Evolutionary conservation across 352 stramenopile species (phyloP).

Genomic region (Phytopythium ostracodes): DNA sequence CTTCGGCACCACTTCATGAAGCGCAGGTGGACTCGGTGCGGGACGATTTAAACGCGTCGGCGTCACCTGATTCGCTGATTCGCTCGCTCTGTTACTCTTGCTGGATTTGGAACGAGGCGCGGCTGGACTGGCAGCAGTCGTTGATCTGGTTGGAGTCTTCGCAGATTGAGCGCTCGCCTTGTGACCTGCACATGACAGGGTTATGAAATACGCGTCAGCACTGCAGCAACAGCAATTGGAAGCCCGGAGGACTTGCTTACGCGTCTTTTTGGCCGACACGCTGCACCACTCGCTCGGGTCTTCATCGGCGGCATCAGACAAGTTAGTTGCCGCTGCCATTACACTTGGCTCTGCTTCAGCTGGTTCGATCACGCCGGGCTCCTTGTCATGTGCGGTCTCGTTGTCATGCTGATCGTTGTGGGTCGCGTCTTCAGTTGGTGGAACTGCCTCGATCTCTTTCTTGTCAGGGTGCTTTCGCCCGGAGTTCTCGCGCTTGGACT

Average conservation of each 20-base stretch:
- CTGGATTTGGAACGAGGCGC: background rate
- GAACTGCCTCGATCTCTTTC: background rate
- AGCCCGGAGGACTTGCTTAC: background rate
- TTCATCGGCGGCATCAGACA: background rate
- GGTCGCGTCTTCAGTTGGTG: background rate
- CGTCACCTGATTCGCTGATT: background rate
- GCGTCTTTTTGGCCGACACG: background rate
- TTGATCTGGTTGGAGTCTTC: background rate
- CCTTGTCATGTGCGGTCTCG: background rate
- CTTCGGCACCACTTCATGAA: background rate
- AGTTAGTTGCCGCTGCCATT: background rate
- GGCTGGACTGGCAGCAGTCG: background rate
- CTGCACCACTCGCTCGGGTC: slow-evolving; percentile 3
- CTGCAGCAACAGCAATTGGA: background rate
- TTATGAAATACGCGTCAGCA: background rate
- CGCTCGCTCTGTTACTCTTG: background rate
- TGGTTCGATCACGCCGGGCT: background rate
- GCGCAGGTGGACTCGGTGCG: background rate
- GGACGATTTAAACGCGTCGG: background rate
- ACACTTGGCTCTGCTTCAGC: background rate
- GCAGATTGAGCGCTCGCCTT: background rate
- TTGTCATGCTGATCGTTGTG: background rate
- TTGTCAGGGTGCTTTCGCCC: background rate
- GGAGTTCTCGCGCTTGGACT: background rate
- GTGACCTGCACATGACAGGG: background rate